These are phyloP conservation scores for Metschnikowia koreensis DNA, from an alignment of 805 yeast species.

Conservation along the genomic window DNA sequence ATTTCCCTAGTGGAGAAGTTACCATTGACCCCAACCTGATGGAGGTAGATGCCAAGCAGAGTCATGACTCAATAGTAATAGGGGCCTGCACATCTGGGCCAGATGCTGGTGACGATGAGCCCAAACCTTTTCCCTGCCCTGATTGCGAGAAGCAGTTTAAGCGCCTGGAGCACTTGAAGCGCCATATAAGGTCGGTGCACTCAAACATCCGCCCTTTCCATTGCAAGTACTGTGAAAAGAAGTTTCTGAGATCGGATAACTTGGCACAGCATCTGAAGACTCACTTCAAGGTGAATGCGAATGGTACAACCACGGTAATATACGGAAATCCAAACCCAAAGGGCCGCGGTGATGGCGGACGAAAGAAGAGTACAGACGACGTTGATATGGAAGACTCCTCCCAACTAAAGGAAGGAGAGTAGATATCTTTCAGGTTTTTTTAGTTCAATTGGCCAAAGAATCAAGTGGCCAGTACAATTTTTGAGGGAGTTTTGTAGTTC, in stretches of 20 bases:
- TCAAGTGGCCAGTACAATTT: too few species aligned
- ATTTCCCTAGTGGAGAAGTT: background rate
- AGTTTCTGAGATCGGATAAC: constrained; percentile 42
- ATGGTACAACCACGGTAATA: constrained; percentile 24
- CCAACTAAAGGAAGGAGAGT: background rate
- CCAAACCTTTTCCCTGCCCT: constrained; percentile 37
- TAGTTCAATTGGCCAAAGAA: too few species aligned
- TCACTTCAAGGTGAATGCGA: constrained; percentile 33
- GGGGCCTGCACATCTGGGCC: background rate
- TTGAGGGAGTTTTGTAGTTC: too few species aligned
- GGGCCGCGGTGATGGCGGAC: constrained; percentile 14
- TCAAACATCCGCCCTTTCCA: constrained; percentile 45
- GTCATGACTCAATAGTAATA: background rate
- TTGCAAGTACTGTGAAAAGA: constrained; percentile 45
- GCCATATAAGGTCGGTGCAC: constrained; percentile 44
- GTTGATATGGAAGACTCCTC: constrained; percentile 4
- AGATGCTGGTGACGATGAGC: constrained; percentile 14
- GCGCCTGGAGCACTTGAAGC: constrained; percentile 42
- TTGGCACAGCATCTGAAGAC: constrained; percentile 46
- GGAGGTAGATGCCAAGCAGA: background rate
- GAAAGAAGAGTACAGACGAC: constrained; percentile 14
- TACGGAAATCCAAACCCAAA: constrained; percentile 19
- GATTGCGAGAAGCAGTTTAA: constrained; percentile 44
- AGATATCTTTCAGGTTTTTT: background rate
- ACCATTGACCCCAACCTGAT: background rate